Conservation (phyloP, 768 basidiomycete species). For the Sporobolomyces roseus region DNA sequence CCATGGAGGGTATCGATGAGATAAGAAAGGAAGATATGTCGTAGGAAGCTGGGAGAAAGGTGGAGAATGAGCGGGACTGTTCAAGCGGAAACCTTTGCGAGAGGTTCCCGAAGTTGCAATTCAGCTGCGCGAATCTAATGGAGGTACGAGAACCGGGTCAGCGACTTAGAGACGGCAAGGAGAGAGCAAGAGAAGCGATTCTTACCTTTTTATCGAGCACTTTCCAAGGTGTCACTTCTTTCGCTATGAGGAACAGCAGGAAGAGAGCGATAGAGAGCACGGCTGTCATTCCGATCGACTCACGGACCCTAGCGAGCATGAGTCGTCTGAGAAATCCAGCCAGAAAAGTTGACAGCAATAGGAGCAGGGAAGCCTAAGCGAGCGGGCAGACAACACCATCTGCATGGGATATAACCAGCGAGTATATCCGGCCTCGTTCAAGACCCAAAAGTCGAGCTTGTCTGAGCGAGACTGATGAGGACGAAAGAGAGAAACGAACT, state of each 20-base stretch:
- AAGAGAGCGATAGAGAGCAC: not conserved
- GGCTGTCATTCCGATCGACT: constrained; percentile 29
- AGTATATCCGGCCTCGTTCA: too few relatives aligned
- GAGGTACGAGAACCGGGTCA: not conserved
- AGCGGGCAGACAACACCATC: too few relatives aligned
- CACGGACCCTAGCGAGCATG: too few relatives aligned
- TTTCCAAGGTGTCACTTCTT: constrained; percentile 30
- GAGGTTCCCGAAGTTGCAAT: not conserved
- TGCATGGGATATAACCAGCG: too few relatives aligned
- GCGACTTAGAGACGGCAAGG: not conserved
- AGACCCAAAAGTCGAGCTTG: too few relatives aligned
- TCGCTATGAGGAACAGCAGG: constrained; percentile 36
- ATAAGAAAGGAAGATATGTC: too few relatives aligned
- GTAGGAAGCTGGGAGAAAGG: too few relatives aligned
- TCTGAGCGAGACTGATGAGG: not conserved
- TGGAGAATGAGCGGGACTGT: not conserved
- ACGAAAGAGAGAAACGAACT: not conserved
- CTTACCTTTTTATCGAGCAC: constrained; percentile 39
- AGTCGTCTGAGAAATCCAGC: too few relatives aligned
- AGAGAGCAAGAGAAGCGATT: not conserved
- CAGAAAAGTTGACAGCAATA: too few relatives aligned
- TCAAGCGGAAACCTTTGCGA: constrained; percentile 9
- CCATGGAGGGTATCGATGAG: too few relatives aligned
- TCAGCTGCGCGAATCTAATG: not conserved
- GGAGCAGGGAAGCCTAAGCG: too few relatives aligned